Evolutionary conservation across 441 rosid species (phyloP), one percentile per base, ranked within the genome.

Genomic region (Populus hybrid): DNA sequence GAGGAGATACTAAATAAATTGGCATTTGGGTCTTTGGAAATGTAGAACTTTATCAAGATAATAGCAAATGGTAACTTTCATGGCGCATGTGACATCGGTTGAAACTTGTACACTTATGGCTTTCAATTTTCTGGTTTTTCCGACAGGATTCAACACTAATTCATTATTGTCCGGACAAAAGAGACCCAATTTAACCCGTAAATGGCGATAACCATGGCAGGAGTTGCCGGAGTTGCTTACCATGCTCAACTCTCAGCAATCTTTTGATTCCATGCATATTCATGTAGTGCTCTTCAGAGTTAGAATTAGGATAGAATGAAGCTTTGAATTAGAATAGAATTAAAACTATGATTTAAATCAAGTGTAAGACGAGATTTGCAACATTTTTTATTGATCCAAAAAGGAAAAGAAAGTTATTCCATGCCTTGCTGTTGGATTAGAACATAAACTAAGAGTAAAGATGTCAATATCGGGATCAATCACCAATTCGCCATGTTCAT

Each of bases 61-160:
- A 59, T 69, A 64, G 78, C 2, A 19, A 6, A 30, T 53, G 59
- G 36, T 69, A 74, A 63, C 78, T 70, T 42, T 69, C 36, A 30
- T 70, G 70, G 57, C 78, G 70, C 78, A 74, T 79, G 74, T 26
- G 67, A 61, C 46, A 24, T 19, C 10, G 11, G 71, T 28, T 24
- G 4, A 30, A 21, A 34, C 38, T 35, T 36, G 19, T 46, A 4
- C 19, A 46, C 16, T 69, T 18, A 36, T 38, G 36, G 16, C 69
- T 59, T 35, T 68, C 21, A 76, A 28, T 69, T 32, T 69, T 57
- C 63, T 12, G 10, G 65, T 40, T 66, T 50, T 30, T 66, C 14
- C 12, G 14, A 46, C 21, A 75, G 19, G 28, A 74, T 21, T 69
- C 0, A 34, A 35, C 71, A 3, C 23, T 26, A 61, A 65, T 74